Base-by-base conservation (phyloP, 192 early-diverging fungal genomes). In the Geranomyces variabilis region DNA sequence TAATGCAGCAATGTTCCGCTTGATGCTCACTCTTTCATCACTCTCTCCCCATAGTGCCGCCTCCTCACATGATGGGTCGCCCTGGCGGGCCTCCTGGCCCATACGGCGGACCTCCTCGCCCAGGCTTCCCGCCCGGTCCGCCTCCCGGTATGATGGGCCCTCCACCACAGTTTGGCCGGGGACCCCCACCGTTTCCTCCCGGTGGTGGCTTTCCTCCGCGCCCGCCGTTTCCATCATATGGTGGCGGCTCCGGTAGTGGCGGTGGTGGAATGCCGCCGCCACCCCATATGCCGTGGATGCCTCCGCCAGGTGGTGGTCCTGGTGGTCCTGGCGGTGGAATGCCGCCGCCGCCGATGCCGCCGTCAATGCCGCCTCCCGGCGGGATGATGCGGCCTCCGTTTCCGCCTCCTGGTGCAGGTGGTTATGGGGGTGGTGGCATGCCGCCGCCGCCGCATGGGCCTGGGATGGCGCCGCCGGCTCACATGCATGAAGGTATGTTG, bases 11-110 rank as follows among this genome's bases (percentile, higher is more conserved):
- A n/a, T 59, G n/a, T 63, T 30, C 31, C 28, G 29, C 17, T 22
- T 69, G 48, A 63, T 44, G 24, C 26, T 29, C 36, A 41, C 14
- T 5, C 58, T 24, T 19, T 36, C 44, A 21, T n/a, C 15, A 53
- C 4, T 6, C 49, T 44, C 55, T 44, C 24, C 2, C 26, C 45
- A 66, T 14, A 62, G 62, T 30, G 62, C 75, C 12, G 48, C 68
- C 49, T 67, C 70, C 67, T 24, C 59, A 75, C 24, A 73, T 77
- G 69, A 66, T 72, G 57, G n/a, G 63, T 4, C 46, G 34, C 31
- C 73, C 66, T 24, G 64, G 49, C 36, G 46, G 76, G 83, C 65
- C 81, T 76, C 47, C 84, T 77, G 36, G 78, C 85, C 70, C 75
- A 76, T 64, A 31, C 34, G 68, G 63, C 57, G 73, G 71, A 24